Evolutionary conservation across 192 early-diverging fungal genomes (phyloP).

Genomic region (Obelidium mucronatum): DNA sequence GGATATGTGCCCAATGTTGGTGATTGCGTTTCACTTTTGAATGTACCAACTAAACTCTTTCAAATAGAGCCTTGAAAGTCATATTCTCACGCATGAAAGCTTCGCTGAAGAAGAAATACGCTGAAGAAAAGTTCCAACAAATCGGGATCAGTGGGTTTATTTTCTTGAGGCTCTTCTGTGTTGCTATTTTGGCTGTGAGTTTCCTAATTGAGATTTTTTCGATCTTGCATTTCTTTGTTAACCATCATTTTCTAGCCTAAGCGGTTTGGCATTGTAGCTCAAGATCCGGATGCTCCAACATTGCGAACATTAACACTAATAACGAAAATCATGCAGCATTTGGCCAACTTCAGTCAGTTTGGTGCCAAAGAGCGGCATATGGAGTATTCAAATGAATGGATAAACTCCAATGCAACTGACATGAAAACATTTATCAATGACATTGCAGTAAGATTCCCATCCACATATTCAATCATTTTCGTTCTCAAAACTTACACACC

Average conservation of each 20-base stretch:
- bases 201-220: conserved; percentile 12
- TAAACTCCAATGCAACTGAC: conserved; percentile 40
- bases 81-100: conserved; percentile 33
- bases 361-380: conserved; percentile 65
- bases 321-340: conserved; percentile 66
- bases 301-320: conserved; percentile 60
- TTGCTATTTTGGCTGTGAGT: conserved; percentile 60
- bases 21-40: conserved; percentile 12
- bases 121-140: conserved; percentile 46
- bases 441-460: conserved; percentile 48
- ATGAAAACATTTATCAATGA: conserved; percentile 63
- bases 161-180: conserved; percentile 66
- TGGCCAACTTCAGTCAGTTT: conserved; percentile 66
- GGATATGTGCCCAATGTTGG: conserved; percentile 48
- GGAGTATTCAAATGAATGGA: conserved; percentile 62
- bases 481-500: not conserved
- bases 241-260: conserved; percentile 52
- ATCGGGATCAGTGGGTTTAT: conserved; percentile 63
- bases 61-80: conserved; percentile 6
- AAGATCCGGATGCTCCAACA: conserved; percentile 48
- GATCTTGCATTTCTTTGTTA: not conserved
- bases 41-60: not conserved
- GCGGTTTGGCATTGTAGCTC: conserved; percentile 50
- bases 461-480: not conserved
- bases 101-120: conserved; percentile 21